A percentile compares a stretch with the other conserved stretches of the same genome.
Evolutionary conservation across 2,329 filamentous ascomycete genomes (phyloP).

Genomic region (Colletotrichum sp.): DNA sequence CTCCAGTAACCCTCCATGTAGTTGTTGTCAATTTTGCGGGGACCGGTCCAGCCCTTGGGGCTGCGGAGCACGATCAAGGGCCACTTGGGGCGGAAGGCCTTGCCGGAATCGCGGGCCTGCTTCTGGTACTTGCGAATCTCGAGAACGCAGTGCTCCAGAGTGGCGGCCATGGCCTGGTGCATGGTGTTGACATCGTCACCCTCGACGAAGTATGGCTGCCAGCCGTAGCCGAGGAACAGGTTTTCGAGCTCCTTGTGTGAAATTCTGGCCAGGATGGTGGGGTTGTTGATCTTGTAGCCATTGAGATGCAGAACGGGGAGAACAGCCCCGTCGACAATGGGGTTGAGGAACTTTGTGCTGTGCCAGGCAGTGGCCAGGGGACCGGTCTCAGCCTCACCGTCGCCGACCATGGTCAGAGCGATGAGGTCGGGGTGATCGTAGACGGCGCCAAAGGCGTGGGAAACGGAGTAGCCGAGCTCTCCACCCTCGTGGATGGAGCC

Average conservation of each 20-base stretch:
- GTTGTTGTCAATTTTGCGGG: slow-evolving; percentile 73
- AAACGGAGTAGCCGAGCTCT: slow-evolving; percentile 82
- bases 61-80: slow-evolving; percentile 80
- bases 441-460: slow-evolving; percentile 78
- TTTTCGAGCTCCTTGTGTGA: slow-evolving; percentile 73
- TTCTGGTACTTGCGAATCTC: slow-evolving; percentile 75
- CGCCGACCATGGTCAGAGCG: slow-evolving; percentile 78
- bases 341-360: slow-evolving; percentile 82
- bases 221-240: slow-evolving; percentile 77
- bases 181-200: slow-evolving; percentile 75
- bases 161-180: slow-evolving; percentile 83
- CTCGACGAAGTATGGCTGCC: slow-evolving; percentile 81
- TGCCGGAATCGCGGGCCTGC: slow-evolving; percentile 71
- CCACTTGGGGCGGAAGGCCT: slow-evolving; percentile 74
- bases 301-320: slow-evolving; percentile 80
- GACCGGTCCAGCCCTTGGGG: slow-evolving; percentile 82
- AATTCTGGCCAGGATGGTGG: slow-evolving; percentile 75
- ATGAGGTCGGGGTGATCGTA: slow-evolving; percentile 79
- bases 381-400: slow-evolving; percentile 82
- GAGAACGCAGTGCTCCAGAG: slow-evolving; percentile 72
- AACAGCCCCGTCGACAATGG: slow-evolving; percentile 78
- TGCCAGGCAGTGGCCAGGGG: slow-evolving; percentile 83
- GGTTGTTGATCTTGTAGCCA: slow-evolving; percentile 87
- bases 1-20: slow-evolving; percentile 80
- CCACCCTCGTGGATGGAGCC: slow-evolving; percentile 81